Evolutionary conservation across 2,329 filamentous ascomycete genomes (phyloP).

Genomic region (Botrytis hyacinthi): DNA sequence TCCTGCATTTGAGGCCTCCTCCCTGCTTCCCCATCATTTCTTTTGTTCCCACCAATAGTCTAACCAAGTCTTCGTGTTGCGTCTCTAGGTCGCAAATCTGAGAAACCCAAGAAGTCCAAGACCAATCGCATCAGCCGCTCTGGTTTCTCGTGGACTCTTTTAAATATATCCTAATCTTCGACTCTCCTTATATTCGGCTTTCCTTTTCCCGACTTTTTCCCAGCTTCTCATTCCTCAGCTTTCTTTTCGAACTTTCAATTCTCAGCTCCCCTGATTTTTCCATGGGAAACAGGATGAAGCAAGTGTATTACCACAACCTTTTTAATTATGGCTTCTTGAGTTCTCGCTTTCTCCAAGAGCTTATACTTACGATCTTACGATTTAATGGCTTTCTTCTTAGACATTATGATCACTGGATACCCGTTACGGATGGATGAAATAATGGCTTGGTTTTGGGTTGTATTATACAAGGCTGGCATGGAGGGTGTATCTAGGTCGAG

Average conservation of each 20-base stretch:
- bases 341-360: not conserved
- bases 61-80: constrained; percentile 14
- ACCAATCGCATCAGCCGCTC: constrained; percentile 14
- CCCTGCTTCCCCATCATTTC: not conserved
- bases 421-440: constrained; percentile 6
- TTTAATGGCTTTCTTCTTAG: constrained; percentile 7
- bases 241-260: not conserved
- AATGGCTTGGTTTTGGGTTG: constrained; percentile 5
- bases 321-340: not conserved
- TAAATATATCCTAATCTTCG: not conserved
- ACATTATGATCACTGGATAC: constrained; percentile 1
- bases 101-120: constrained; percentile 6
- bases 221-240: not conserved
- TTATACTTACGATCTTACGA: not conserved
- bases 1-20: not conserved
- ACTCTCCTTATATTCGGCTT: not conserved
- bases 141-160: constrained; percentile 14
- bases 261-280: not conserved
- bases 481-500: not conserved
- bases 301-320: not conserved
- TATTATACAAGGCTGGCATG: not conserved
- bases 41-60: not conserved
- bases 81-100: constrained; percentile 17
- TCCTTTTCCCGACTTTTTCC: not conserved
- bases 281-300: not conserved